Evolutionary conservation across 73 alveolate genomes (phyloP).

Genomic region (Paramecium sonneborni): DNA sequence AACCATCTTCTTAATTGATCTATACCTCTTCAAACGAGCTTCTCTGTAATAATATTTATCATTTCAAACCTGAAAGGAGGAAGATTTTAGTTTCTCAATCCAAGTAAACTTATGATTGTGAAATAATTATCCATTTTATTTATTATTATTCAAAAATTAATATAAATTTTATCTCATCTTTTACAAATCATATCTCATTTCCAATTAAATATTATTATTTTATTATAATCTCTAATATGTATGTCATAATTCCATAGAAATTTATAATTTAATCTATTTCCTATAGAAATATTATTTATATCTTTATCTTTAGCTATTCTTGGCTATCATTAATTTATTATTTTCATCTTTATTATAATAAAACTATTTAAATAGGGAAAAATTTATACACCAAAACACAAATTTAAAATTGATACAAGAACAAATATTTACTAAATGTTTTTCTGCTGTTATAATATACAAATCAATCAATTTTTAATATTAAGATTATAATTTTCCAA

Average conservation of each 20-base stretch:
- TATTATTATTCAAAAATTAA: not conserved
- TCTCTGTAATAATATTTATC: conserved; percentile 72
- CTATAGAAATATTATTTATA: not conserved
- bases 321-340: conserved; percentile 8
- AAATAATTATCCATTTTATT: conserved; percentile 67
- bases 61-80: conserved; percentile 67
- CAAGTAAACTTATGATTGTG: conserved; percentile 67
- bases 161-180: not conserved
- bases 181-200: not conserved
- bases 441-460: conserved; percentile 4
- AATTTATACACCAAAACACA: not conserved
- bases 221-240: not conserved
- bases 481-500: conserved; percentile 31
- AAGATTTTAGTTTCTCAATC: conserved; percentile 64
- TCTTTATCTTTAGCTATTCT: not conserved
- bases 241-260: not conserved
- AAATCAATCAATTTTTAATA: not conserved
- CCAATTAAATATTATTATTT: not conserved
- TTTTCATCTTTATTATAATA: conserved; percentile 25
- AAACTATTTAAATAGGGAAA: not conserved
- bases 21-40: conserved; percentile 84
- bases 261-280: not conserved
- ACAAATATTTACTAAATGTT: not conserved
- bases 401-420: not conserved
- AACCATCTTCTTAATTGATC: conserved; percentile 87